phyloP scores from a whole-genome alignment of 495 filamentous ascomycete species.

The Umbilicaria muhlenbergii region DNA sequence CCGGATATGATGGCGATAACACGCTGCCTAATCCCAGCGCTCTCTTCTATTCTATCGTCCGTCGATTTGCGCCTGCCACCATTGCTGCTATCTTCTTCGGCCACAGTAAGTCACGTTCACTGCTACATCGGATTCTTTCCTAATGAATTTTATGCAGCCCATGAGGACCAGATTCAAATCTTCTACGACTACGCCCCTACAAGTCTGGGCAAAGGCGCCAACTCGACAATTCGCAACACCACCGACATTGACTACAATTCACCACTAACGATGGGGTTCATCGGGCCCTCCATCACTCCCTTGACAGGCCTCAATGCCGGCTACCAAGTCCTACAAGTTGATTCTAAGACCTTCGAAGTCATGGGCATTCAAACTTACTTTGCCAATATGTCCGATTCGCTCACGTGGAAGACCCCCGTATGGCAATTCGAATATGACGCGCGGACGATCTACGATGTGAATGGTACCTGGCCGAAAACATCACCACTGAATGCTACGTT shows the following conservation, averaged over 20 bases:
- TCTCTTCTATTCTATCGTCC: slow-evolving; percentile 22
- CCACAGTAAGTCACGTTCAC: background rate
- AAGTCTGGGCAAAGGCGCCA: slow-evolving; percentile 13
- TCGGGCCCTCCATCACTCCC: slow-evolving; percentile 19
- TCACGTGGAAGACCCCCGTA: slow-evolving; percentile 7
- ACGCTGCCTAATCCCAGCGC: slow-evolving; percentile 18
- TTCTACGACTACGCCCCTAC: slow-evolving; percentile 15
- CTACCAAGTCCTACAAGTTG: slow-evolving; percentile 20
- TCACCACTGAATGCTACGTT: slow-evolving; percentile 31
- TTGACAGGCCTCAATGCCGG: slow-evolving; percentile 21
- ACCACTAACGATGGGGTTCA: slow-evolving; percentile 18
- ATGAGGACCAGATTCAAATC: slow-evolving; percentile 21
- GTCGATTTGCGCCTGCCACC: slow-evolving; percentile 19
- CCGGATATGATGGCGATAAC: slow-evolving; percentile 20
- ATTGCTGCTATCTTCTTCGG: slow-evolving; percentile 23
- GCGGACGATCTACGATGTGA: slow-evolving; percentile 11
- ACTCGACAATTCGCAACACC: slow-evolving; percentile 11
- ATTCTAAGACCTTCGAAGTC: slow-evolving; percentile 18
- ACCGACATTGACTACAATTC: slow-evolving; percentile 9
- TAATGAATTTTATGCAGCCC: slow-evolving; percentile 8
- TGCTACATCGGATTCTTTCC: background rate
- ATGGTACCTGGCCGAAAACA: slow-evolving; percentile 20
- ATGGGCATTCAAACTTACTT: slow-evolving; percentile 22
- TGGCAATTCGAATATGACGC: slow-evolving; percentile 12
- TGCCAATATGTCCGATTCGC: slow-evolving; percentile 15